Percentiles rank a stretch among this genome's conserved stretches.
Conservation (phyloP, 2,329 filamentous ascomycete species). For the Cladosporium sp. region DNA sequence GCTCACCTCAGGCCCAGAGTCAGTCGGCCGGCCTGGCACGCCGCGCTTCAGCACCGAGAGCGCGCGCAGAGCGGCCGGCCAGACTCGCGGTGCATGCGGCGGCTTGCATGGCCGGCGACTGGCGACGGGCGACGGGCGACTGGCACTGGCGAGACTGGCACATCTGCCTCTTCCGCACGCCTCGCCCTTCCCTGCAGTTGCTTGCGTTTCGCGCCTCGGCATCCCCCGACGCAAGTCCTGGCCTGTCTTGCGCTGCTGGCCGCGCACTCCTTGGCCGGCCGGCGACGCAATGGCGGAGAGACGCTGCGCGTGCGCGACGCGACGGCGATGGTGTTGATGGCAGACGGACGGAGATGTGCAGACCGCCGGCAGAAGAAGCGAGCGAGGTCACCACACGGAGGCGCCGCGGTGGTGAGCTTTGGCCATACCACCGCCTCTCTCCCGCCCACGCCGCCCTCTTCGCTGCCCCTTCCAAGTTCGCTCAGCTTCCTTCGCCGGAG, state of each 20-base stretch:
- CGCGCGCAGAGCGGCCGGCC: no score
- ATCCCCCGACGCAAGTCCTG: background rate
- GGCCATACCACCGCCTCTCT: background rate
- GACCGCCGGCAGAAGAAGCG: background rate
- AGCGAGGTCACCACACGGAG: background rate
- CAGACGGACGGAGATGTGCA: background rate
- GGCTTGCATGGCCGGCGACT: no score
- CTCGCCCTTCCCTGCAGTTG: no score
- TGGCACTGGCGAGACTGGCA: no score
- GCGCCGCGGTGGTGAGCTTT: conserved; percentile 6
- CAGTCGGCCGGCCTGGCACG: no score
- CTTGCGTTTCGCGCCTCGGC: background rate
- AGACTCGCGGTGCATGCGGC: no score
- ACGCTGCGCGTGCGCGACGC: background rate
- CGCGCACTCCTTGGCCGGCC: background rate
- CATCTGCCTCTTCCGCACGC: no score
- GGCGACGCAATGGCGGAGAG: background rate
- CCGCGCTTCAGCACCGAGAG: no score
- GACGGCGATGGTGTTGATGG: background rate
- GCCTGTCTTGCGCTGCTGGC: background rate
- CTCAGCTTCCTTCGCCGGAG: no score
- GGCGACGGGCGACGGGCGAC: no score
- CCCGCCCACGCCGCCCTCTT: background rate
- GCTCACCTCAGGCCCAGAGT: no score
- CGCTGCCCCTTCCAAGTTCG: no score